Base-by-base conservation (phyloP, 371 early-diverging fungal species). In the Massospora cicadina region DNA sequence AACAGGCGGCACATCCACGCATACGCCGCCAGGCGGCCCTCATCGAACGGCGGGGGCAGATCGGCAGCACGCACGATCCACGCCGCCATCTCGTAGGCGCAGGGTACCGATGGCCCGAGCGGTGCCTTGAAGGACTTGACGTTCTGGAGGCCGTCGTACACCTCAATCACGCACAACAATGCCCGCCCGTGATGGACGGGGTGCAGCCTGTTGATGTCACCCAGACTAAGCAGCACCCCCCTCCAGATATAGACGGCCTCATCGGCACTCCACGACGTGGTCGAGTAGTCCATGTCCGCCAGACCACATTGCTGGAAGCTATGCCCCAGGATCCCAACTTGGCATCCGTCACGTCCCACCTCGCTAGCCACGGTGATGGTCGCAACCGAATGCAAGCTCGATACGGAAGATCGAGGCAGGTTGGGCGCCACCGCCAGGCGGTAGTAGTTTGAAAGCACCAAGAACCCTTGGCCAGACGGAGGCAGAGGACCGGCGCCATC, bases 161-260 rank as follows among this genome's bases (percentile, higher is more conserved):
- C 53, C 23, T 33, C 24, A 43, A 62, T 27, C 12, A 62, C 43
- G 23, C 24, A 23, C 2, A 23, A 5, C 7, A 62, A 7, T 21
- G 62, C 43, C 2, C 21, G 17, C 43, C 17, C 31, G 25, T 62
- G 62, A 43, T 62, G 33, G 10, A 69, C n/a, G 27, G 12, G 17
- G 31, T 78, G 67, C 26, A 88, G 81, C 17, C 73, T 67, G 66
- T 85, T 85, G 17, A 85, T 60, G 65, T 86, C 77, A 1, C 89
- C 89, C n/a, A 84, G 61, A n/a, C 76, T 66, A 67, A 83, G 79
- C 21, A 89, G 67, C 72, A 86, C 74, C 55, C 85, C 85, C 63
- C 83, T 86, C 87, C 87, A 89, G 2, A 79, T 63, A 24, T 65
- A 67, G 0, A 79, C 69, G 1, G 76, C 72, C 13, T 68, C 68